Evolutionary conservation across 2,329 filamentous ascomycete species (phyloP), one percentile per base, ranked within the genome.

Genomic region (Cladosporium sphaerospermum): DNA sequence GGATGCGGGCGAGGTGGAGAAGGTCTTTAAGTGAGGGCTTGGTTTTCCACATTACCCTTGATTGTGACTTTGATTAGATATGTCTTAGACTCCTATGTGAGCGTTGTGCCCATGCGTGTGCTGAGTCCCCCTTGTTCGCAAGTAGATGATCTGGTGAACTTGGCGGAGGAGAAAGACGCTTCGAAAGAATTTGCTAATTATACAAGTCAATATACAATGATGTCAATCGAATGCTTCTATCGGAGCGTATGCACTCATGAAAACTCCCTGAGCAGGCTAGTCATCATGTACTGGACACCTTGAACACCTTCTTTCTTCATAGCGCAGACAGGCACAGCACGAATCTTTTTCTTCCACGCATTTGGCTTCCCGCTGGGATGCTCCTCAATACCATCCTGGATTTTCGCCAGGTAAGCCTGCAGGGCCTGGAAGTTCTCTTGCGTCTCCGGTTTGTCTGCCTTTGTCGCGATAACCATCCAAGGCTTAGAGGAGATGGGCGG

Each of bases 401-500:
- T 78, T 3, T 73, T 74, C 4, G 79, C 75, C 3, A 99, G 71
- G 69, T 96, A 96, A 8, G 72, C 71, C 59, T 83, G 83, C 60
- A 99, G 73, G 48, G 73, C 71, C 34, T 69, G 71, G 67, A 89
- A 99, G 66, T 93, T 95, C 19, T 83, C 79, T 67, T 90, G 81
- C 2, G 93, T 95, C 3, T 79, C 80, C 3, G 84, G 81, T 52
- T 95, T 68, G 67, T 97, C 92, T 1, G 89, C 91, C 71, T 97
- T 97, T 16, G 91, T 96, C 1, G 89, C 92, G 41, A 96, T 84
- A 4, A 96, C 91, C 64, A 95, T 93, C 93, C 93, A 99, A 1
- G 93, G 91, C 73, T 99, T 99, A 33, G 81, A 82, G n/a, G 88
- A 87, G 59, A 97, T 95, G 39, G 86, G 82, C n/a, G 88, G 77